Evolutionary conservation across 2,329 filamentous ascomycete species (phyloP).

Genomic region (Aureobasidium sp.): DNA sequence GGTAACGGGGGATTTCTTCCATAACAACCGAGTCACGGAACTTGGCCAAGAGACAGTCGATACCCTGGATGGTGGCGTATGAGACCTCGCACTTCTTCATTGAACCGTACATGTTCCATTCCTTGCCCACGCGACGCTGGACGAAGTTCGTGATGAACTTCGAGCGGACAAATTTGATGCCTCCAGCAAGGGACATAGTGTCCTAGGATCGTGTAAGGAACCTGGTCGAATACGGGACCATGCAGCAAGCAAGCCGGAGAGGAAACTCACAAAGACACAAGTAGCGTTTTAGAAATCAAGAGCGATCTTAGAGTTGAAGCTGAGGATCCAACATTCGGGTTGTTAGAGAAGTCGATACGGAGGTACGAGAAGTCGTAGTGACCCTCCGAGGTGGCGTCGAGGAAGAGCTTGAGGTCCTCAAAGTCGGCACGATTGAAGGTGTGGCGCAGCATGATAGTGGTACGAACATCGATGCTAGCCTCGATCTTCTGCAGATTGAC

Average conservation of each 20-base stretch:
- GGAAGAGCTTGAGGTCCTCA: conserved; percentile 57
- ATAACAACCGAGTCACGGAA: conserved; percentile 97
- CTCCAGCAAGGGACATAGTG: too few species aligned
- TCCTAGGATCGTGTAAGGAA: too few species aligned
- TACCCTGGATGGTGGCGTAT: conserved; percentile 94
- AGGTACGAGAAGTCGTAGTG: conserved; percentile 94
- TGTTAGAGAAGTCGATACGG: conserved; percentile 56
- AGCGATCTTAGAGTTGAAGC: too few species aligned
- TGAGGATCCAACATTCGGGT: conserved; percentile 57
- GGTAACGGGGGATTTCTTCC: conserved; percentile 71
- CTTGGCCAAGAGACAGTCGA: conserved; percentile 83
- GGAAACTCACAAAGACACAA: conserved; percentile 75
- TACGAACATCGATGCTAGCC: conserved; percentile 38
- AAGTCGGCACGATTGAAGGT: conserved; percentile 82
- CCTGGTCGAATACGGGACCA: too few species aligned
- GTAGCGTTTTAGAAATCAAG: too few species aligned
- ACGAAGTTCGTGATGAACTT: conserved; percentile 57
- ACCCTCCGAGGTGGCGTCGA: conserved; percentile 71
- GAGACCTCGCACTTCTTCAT: conserved; percentile 84
- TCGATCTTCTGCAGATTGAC: conserved; percentile 31
- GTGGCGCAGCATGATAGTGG: conserved; percentile 76
- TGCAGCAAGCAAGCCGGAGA: too few species aligned
- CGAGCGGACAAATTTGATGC: conserved; percentile 62
- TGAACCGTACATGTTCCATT: conserved; percentile 70
- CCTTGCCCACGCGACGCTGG: conserved; percentile 15